These are phyloP conservation scores for Panaeolus cyanescens DNA, from an alignment of 768 basidiomycete species.

Conservation along the genomic window DNA sequence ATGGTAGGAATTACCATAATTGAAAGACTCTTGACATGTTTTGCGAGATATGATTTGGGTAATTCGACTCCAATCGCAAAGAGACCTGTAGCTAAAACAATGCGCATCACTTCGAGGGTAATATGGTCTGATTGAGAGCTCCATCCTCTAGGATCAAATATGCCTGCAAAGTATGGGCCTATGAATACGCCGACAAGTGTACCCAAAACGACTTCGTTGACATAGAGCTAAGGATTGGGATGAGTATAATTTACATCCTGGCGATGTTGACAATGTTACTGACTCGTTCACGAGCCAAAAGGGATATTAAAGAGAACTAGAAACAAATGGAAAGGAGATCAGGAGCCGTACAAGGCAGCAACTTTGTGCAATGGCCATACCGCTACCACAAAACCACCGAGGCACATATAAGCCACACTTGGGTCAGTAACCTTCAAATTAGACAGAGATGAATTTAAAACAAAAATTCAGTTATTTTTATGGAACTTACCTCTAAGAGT, in stretches of 20 bases:
- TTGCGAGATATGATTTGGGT: slow-evolving; percentile 79
- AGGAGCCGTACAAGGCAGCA: too few relatives aligned
- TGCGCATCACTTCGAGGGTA: slow-evolving; percentile 80
- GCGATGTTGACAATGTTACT: slow-evolving; percentile 4
- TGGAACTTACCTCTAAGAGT: background rate
- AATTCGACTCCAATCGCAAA: slow-evolving; percentile 97
- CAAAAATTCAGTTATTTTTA: slow-evolving; percentile 23
- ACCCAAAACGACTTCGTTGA: slow-evolving; percentile 94
- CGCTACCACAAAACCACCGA: slow-evolving; percentile 55
- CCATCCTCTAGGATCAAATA: slow-evolving; percentile 84
- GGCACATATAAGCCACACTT: slow-evolving; percentile 59
- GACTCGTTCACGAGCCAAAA: slow-evolving; percentile 83
- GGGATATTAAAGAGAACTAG: slow-evolving; percentile 83
- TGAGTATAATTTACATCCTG: background rate
- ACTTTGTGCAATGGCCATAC: too few relatives aligned
- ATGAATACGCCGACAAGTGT: slow-evolving; percentile 68
- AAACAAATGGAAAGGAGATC: background rate
- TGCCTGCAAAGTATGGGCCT: slow-evolving; percentile 70
- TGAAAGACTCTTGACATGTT: slow-evolving; percentile 72
- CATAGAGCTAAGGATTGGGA: slow-evolving; percentile 57
- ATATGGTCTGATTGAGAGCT: slow-evolving; percentile 51
- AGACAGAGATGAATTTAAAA: slow-evolving; percentile 40
- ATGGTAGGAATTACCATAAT: slow-evolving; percentile 81
- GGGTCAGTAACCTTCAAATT: slow-evolving; percentile 48
- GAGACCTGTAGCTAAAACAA: slow-evolving; percentile 89